Conservation (phyloP, 2,329 filamentous ascomycete species). For the Capronia epimyces region DNA sequence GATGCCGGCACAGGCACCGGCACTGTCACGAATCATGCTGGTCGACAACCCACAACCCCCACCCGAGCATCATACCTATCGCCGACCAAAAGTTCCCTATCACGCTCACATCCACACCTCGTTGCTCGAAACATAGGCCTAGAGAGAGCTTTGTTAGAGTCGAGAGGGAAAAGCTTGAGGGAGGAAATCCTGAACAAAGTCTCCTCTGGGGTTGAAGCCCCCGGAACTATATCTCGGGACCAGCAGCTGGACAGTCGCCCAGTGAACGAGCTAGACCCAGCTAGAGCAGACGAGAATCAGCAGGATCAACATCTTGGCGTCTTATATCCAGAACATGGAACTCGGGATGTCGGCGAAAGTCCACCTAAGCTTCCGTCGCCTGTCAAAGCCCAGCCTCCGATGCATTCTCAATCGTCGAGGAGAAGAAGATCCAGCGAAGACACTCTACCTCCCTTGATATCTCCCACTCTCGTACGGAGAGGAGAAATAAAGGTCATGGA, state of each 20-base stretch:
- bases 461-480: constrained; percentile 22
- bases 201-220: neutral
- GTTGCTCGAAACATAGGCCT: constrained; percentile 13
- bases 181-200: constrained; percentile 17
- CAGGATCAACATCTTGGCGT: neutral
- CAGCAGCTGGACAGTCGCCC: no score
- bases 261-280: neutral
- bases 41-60: constrained; percentile 19
- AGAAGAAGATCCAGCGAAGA: constrained; percentile 3
- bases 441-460: constrained; percentile 9
- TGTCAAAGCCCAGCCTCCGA: constrained; percentile 1
- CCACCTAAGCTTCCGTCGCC: neutral
- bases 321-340: neutral
- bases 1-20: neutral
- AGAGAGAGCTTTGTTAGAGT: constrained; percentile 6
- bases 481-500: constrained; percentile 3
- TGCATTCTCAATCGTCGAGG: neutral
- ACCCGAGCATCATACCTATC: constrained; percentile 28
- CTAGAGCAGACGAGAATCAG: neutral
- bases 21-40: neutral
- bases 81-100: constrained; percentile 29
- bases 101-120: constrained; percentile 28
- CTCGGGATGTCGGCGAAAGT: neutral
- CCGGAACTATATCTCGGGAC: neutral
- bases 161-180: constrained; percentile 15